Percentiles rank a stretch among this genome's conserved stretches.
Conservation (phyloP, 345 rosid genomes). For the Eucalyptus lansdowneana region DNA sequence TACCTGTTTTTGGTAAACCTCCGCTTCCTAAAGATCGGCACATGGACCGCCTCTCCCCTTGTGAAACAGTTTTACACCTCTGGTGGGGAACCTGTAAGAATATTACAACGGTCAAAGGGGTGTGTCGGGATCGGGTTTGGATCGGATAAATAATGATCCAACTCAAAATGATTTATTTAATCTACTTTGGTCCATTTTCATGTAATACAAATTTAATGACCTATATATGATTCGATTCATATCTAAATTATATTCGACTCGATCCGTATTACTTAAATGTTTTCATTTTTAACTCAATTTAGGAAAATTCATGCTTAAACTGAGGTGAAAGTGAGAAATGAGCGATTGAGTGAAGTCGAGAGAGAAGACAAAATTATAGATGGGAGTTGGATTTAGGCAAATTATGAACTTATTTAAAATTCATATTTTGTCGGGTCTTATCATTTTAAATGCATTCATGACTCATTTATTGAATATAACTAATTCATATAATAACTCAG, state of each 20-base stretch:
- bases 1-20: background rate
- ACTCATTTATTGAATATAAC: no score
- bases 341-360: fast-evolving
- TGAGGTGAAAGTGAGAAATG: background rate
- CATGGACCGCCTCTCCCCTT: background rate
- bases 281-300: background rate
- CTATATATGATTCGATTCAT: fast-evolving
- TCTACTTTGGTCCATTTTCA: no score
- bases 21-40: background rate
- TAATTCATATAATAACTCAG: no score
- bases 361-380: no score
- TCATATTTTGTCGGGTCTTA: no score
- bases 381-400: no score
- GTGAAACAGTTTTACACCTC: background rate
- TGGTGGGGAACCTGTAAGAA: background rate
- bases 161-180: no score
- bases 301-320: background rate
- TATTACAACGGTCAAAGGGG: background rate
- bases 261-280: fast-evolving
- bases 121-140: background rate
- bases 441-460: no score
- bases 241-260: no score
- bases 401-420: no score
- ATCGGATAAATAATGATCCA: fast-evolving
- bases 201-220: background rate